Percentiles rank a stretch among this genome's conserved stretches.
phyloP scores from a whole-genome alignment of 768 basidiomycete species.

The Lactarius hengduanensis region DNA sequence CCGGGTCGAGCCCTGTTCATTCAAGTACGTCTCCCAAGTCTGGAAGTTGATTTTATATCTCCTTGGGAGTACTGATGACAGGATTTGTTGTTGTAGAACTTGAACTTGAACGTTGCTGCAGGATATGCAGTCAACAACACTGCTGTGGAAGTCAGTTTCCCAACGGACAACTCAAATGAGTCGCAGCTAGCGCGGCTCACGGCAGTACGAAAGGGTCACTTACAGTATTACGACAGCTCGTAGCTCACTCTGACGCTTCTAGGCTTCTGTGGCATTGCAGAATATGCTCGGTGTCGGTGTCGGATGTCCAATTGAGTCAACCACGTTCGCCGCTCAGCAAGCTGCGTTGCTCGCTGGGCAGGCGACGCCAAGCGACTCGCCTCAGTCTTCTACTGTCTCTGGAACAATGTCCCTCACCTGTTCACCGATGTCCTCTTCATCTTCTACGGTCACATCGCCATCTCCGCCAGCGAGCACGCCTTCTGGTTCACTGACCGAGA shows the following conservation, averaged over 20 bases:
- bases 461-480: not conserved
- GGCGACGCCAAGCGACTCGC: not conserved
- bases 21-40: slow-evolving; percentile 28
- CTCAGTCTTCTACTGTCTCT: not conserved
- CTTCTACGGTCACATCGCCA: not conserved
- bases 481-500: not conserved
- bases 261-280: slow-evolving; percentile 32
- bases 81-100: slow-evolving; percentile 12
- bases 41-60: not conserved
- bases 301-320: slow-evolving; percentile 31
- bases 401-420: not conserved
- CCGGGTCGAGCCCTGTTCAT: slow-evolving; percentile 37
- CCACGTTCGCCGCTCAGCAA: slow-evolving; percentile 24
- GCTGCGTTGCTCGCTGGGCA: not conserved
- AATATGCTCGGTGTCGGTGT: slow-evolving; percentile 32
- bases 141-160: slow-evolving; percentile 30
- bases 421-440: not conserved
- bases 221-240: not conserved
- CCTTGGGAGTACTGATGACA: no score
- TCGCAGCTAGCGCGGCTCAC: slow-evolving; percentile 29
- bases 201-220: slow-evolving; percentile 7
- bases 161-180: slow-evolving; percentile 28
- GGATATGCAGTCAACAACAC: slow-evolving; percentile 36
- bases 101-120: slow-evolving; percentile 35
- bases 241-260: not conserved